Base-by-base conservation (phyloP, 2,329 filamentous ascomycete genomes). In the Colletotrichum liaoningense region DNA sequence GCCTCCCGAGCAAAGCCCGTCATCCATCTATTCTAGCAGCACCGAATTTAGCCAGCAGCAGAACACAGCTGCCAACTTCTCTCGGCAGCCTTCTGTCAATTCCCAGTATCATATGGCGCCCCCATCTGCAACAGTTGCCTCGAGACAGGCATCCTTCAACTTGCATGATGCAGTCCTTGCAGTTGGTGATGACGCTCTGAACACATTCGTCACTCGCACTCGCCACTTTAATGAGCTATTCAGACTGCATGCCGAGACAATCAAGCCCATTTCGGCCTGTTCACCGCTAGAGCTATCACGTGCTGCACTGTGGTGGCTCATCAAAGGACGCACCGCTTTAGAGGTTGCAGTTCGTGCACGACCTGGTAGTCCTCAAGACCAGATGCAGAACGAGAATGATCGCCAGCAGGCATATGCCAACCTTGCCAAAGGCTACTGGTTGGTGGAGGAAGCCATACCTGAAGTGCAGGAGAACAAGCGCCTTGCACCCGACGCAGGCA, bases 271-370 rank as follows among this genome's bases (percentile, higher is more conserved):
- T 5, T 87, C 90, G 68, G 87, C 88, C 35, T 92, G 90, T 63
- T 85, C 90, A 0, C 87, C 93, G 0, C 86, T 88, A 59, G 90
- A 95, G 73, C 93, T 95, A 85, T 87, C 93, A 11, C 89, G 94
- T 71, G 92, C 92, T 28, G 92, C 91, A 4, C 85, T 94, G 0
- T 98, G 95, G 95, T 98, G 95, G 95, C 97, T 98, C 79, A 80
- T 97, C 58, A 93, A 91, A 77, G 95, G 95, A 24, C 92, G 95
- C 74, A 90, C 92, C 78, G 91, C 92, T 11, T 86, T 98, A 64
- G 95, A 98, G 80, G 82, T 84, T 14, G 87, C 92, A 52, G 91
- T 97, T 59, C 89, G 94, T 73, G 91, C 90, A 65, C 88, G 90
- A 7, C 88, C 92, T 35, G 83, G 85, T 46, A 86, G 83, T 55